phyloP scores from a whole-genome alignment of 2,329 filamentous ascomycete genomes.

The Triangularia verruculosa region DNA sequence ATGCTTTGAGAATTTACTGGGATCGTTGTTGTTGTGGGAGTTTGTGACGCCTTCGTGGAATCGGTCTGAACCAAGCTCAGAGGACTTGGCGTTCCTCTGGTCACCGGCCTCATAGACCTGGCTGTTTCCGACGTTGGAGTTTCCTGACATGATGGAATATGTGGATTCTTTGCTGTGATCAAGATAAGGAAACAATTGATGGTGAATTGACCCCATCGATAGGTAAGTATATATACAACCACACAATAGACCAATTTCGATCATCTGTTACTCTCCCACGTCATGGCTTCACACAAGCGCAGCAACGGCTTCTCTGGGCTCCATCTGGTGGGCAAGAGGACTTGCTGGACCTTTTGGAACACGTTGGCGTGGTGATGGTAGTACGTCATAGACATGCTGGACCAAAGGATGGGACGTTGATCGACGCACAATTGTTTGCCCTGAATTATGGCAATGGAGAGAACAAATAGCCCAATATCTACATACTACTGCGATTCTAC shows the following conservation, averaged over 20 bases:
- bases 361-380: not conserved
- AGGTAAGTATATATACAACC: conserved; percentile 5
- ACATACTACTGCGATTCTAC: not conserved
- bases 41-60: conserved; percentile 71
- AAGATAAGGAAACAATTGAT: not conserved
- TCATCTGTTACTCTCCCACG: not conserved
- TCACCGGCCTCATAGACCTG: conserved; percentile 73
- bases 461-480: not conserved
- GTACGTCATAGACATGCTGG: conserved; percentile 4
- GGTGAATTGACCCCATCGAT: not conserved
- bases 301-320: not conserved
- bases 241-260: not conserved
- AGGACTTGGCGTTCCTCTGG: conserved; percentile 63
- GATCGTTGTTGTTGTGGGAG: conserved; percentile 66
- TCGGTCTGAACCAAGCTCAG: conserved; percentile 49
- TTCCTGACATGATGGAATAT: conserved; percentile 34
- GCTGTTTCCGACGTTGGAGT: conserved; percentile 64
- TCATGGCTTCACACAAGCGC: conserved; percentile 1
- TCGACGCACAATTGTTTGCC: not conserved
- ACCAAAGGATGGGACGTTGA: not conserved
- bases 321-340: not conserved
- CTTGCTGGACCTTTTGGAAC: not conserved
- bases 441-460: not conserved
- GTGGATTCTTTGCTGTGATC: not conserved
- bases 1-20: conserved; percentile 51